These are phyloP conservation scores for Grigorovia humatica DNA, from an alignment of 805 yeast species.

Conservation along the genomic window DNA sequence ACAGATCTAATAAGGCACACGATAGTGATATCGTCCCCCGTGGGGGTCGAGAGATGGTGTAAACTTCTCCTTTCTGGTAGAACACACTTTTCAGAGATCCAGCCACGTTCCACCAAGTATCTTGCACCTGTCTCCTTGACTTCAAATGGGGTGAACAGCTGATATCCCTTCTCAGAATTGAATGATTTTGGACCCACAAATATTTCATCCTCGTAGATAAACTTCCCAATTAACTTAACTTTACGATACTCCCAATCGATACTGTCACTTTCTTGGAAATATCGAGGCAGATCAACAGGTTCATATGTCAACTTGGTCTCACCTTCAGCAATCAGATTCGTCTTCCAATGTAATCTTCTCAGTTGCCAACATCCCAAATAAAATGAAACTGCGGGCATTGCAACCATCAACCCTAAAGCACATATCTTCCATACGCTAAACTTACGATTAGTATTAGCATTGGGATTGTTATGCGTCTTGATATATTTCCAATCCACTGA, in stretches of 20 bases:
- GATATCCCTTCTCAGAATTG: conserved; percentile 67
- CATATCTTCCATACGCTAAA: conserved; percentile 19
- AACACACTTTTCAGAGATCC: conserved; percentile 64
- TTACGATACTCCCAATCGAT: conserved; percentile 73
- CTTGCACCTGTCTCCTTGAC: conserved; percentile 52
- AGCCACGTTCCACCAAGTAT: conserved; percentile 80
- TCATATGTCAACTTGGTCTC: conserved; percentile 72
- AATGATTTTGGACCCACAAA: conserved; percentile 82
- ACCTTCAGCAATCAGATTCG: conserved; percentile 64
- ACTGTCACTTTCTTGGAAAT: conserved; percentile 53
- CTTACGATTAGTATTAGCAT: conserved; percentile 28
- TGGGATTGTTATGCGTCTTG: conserved; percentile 33
- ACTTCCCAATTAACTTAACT: conserved; percentile 66
- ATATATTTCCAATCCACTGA: conserved; percentile 82
- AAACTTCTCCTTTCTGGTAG: conserved; percentile 49
- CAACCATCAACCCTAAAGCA: conserved; percentile 33
- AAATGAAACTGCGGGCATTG: conserved; percentile 84
- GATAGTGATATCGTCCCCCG: conserved; percentile 47
- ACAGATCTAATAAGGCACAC: conserved; percentile 66
- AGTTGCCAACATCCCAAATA: conserved; percentile 92
- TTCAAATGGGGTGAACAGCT: conserved; percentile 70
- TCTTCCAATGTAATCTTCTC: conserved; percentile 78
- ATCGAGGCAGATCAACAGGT: conserved; percentile 61
- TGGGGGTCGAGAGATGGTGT: conserved; percentile 63
- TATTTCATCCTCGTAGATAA: conserved; percentile 76